Conservation (phyloP, 192 early-diverging fungal genomes). For the Coemansia aciculifera region DNA sequence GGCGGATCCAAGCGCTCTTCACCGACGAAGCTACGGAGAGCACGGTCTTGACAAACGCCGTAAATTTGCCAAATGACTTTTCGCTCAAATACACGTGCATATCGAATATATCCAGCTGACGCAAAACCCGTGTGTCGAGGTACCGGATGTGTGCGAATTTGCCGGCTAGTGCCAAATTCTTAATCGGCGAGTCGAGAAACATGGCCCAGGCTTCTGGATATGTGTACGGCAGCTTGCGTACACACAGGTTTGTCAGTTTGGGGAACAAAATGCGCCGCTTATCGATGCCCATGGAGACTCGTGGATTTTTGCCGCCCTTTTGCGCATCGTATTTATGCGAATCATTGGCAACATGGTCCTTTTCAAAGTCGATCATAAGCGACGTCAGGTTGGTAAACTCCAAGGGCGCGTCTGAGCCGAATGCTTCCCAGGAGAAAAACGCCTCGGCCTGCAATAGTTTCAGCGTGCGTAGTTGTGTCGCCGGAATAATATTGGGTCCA, state of each 20-base stretch:
- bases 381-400: conserved; percentile 19
- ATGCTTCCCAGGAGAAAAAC: conserved; percentile 41
- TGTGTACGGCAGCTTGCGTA: conserved; percentile 33
- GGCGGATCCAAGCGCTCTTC: conserved; percentile 31
- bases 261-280: conserved; percentile 20
- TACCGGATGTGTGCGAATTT: conserved; percentile 36
- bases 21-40: conserved; percentile 13
- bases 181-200: conserved; percentile 36
- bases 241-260: conserved; percentile 4
- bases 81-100: conserved; percentile 23
- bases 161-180: conserved; percentile 25
- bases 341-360: conserved; percentile 38
- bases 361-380: conserved; percentile 35
- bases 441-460: conserved; percentile 24
- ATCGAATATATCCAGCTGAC: conserved; percentile 14
- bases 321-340: conserved; percentile 20
- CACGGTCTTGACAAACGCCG: conserved; percentile 20
- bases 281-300: conserved; percentile 38
- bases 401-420: conserved; percentile 4
- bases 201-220: conserved; percentile 40
- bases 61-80: conserved; percentile 18
- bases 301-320: conserved; percentile 2
- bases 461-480: conserved; percentile 14
- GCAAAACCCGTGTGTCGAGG: conserved; percentile 18
- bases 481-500: not conserved